A percentile compares a stretch with the other conserved stretches of the same genome.
These are phyloP conservation scores for Medicago arabica DNA, from an alignment of 306 rosid genomes.

Conservation along the genomic window DNA sequence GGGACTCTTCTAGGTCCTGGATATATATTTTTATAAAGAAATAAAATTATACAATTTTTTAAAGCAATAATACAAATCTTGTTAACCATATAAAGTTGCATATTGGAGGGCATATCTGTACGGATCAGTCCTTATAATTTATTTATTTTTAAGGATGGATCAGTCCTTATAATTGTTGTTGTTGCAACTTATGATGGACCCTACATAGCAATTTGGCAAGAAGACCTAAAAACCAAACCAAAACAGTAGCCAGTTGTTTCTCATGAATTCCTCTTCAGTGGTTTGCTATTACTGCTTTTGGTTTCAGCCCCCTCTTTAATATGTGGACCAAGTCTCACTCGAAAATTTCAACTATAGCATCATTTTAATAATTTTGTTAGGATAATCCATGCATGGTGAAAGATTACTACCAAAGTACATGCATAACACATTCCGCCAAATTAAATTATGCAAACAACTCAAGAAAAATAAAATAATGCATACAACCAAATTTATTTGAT, in stretches of 20 bases:
- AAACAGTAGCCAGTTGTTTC: neutral
- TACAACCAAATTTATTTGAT: neutral
- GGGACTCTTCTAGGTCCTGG: too few species aligned
- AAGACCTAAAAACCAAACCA: neutral
- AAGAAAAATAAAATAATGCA: neutral
- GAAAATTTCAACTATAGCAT: neutral
- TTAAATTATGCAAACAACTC: too few species aligned
- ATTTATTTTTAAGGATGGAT: too few species aligned
- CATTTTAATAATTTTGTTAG: neutral
- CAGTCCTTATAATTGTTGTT: neutral
- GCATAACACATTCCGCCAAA: neutral
- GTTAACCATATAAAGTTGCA: neutral
- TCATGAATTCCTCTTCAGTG: neutral
- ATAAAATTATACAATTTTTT: too few species aligned
- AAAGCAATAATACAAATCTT: neutral
- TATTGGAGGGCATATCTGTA: neutral
- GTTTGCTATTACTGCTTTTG: neutral
- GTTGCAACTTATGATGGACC: neutral
- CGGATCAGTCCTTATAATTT: slow-evolving; percentile 15
- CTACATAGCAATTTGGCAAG: neutral
- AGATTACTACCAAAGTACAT: neutral
- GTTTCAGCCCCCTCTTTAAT: neutral
- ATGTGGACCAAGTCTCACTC: neutral
- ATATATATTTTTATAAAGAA: too few species aligned
- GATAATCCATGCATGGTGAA: neutral